phyloP scores from a whole-genome alignment of 352 stramenopile species.

The Phytophthora hibernalis region DNA sequence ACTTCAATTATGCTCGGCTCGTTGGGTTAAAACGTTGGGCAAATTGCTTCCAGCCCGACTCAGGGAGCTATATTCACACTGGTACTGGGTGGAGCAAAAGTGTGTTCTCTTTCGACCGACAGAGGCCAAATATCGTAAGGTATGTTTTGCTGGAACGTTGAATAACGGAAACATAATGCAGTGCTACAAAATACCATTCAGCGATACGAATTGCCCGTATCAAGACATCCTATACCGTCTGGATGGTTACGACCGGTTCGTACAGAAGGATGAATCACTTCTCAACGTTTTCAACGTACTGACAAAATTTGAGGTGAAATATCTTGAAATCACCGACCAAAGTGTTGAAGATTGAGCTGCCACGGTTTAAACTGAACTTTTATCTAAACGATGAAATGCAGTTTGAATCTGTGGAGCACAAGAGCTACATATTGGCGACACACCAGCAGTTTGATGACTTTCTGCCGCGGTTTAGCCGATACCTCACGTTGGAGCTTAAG shows the following conservation, averaged over 20 bases:
- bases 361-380: conserved; percentile 54
- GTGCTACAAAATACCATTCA: conserved; percentile 47
- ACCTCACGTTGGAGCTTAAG: conserved; percentile 40
- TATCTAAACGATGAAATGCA: conserved; percentile 21
- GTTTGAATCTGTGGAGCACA: conserved; percentile 45
- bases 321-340: conserved; percentile 32
- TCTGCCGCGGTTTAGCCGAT: conserved; percentile 46
- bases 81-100: conserved; percentile 55
- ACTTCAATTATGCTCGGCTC: conserved; percentile 40
- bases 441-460: conserved; percentile 53
- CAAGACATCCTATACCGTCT: conserved; percentile 19
- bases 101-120: conserved; percentile 50
- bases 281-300: conserved; percentile 22
- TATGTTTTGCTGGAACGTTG: conserved; percentile 35
- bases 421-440: conserved; percentile 44
- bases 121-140: conserved; percentile 18
- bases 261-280: conserved; percentile 19
- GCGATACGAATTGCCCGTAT: conserved; percentile 28
- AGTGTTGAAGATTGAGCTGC: conserved; percentile 47
- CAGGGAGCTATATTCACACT: conserved; percentile 47
- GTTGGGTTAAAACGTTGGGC: conserved; percentile 39
- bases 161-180: conserved; percentile 5
- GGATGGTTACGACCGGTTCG: conserved; percentile 34
- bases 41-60: conserved; percentile 38
- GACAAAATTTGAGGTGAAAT: conserved; percentile 54